Percentiles rank a stretch among this genome's conserved stretches.
Evolutionary conservation across 2,329 filamentous ascomycete species (phyloP).

Genomic region (Pseudocercospora macadamiae): DNA sequence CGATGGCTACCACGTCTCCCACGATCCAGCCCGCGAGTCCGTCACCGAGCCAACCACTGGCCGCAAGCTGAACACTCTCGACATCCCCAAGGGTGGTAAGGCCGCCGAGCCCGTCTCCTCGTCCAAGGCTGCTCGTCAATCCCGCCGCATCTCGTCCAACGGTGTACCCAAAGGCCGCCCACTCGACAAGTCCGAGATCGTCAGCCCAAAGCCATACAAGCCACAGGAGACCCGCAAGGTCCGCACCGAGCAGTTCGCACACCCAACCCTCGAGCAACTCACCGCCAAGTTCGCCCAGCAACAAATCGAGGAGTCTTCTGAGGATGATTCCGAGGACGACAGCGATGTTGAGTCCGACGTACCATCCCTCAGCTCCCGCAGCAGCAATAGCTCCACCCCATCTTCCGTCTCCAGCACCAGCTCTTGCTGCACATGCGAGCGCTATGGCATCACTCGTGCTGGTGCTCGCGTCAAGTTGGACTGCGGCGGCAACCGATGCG

Average conservation of each 20-base stretch:
- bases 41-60: conserved; percentile 95
- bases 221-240: conserved; percentile 87
- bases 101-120: conserved; percentile 46
- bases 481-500: conserved; percentile 87
- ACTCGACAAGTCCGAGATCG: conserved; percentile 84
- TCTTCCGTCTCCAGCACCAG: conserved; percentile 56
- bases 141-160: conserved; percentile 54
- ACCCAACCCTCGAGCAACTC: conserved; percentile 77
- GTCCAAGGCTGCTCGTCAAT: conserved; percentile 47
- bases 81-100: conserved; percentile 70
- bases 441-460: conserved; percentile 92
- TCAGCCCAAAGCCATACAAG: conserved; percentile 85
- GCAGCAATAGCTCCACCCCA: conserved; percentile 66
- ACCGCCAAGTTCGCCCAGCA: conserved; percentile 61
- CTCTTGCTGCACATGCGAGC: conserved; percentile 83
- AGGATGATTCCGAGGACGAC: conserved; percentile 56
- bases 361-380: conserved; percentile 69
- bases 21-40: conserved; percentile 88
- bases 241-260: conserved; percentile 77
- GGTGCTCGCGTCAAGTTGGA: conserved; percentile 92
- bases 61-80: conserved; percentile 96
- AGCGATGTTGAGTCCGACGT: conserved; percentile 43
- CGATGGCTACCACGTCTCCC: conserved; percentile 96
- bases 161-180: conserved; percentile 87
- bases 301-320: conserved; percentile 65